Conservation (phyloP, 2,329 filamentous ascomycete species). For the Aspergillus neoniger region DNA sequence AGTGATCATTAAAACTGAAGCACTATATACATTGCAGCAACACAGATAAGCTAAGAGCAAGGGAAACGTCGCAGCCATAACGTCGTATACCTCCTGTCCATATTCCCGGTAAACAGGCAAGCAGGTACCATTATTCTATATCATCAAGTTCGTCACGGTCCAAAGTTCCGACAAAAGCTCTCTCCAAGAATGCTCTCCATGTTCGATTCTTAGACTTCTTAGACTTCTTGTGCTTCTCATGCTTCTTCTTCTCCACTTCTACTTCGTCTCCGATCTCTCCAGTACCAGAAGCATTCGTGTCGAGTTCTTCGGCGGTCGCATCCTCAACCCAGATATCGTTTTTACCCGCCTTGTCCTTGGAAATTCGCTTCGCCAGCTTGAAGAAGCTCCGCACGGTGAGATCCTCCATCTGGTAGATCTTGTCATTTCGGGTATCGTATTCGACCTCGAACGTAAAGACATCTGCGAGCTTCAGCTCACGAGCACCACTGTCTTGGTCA, state of each 20-base stretch:
- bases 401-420: slow-evolving; percentile 73
- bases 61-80: slow-evolving; percentile 1
- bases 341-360: slow-evolving; percentile 43
- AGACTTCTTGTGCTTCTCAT: slow-evolving; percentile 27
- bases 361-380: slow-evolving; percentile 77
- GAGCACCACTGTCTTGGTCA: slow-evolving; percentile 13
- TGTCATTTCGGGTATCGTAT: slow-evolving; percentile 80
- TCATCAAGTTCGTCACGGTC: slow-evolving; percentile 63
- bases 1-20: background rate
- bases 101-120: background rate
- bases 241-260: slow-evolving; percentile 37
- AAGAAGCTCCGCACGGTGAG: slow-evolving; percentile 82
- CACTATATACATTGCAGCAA: slow-evolving; percentile 6
- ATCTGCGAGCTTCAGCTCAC: slow-evolving; percentile 55
- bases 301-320: slow-evolving; percentile 19
- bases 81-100: slow-evolving; percentile 1
- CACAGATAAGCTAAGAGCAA: background rate
- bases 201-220: slow-evolving; percentile 57
- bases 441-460: slow-evolving; percentile 78
- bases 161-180: slow-evolving; percentile 78
- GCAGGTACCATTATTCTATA: slow-evolving; percentile 15
- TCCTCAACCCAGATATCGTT: slow-evolving; percentile 26
- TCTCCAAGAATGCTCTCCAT: slow-evolving; percentile 75
- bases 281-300: background rate
- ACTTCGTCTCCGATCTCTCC: slow-evolving; percentile 1